These are phyloP conservation scores for Allium sativum DNA, from an alignment of 106 monocot species.

Conservation along the genomic window DNA sequence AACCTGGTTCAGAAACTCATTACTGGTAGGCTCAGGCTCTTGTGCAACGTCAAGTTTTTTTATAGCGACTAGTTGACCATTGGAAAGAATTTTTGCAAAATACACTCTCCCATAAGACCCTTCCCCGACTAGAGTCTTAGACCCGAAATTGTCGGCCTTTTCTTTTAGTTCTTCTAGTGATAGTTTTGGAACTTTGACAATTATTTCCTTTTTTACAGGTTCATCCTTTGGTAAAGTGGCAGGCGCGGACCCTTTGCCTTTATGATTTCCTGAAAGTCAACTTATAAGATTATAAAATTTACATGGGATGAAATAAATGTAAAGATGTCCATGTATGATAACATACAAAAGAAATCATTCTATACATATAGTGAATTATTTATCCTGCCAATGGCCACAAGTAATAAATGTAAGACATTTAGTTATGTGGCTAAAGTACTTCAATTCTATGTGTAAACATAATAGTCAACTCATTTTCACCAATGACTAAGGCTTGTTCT, in stretches of 20 bases:
- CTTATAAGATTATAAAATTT: too few species aligned
- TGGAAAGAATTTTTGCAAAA: conserved; percentile 35
- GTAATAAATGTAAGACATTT: too few species aligned
- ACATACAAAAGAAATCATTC: too few species aligned
- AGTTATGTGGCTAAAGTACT: too few species aligned
- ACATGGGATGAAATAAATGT: too few species aligned
- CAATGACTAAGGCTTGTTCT: too few species aligned
- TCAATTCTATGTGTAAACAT: too few species aligned
- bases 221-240: conserved; percentile 7
- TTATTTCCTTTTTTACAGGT: conserved; percentile 7
- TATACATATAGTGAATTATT: too few species aligned
- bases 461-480: too few species aligned
- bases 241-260: neutral
- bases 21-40: conserved; percentile 9
- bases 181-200: conserved; percentile 39
- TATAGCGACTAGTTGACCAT: conserved; percentile 23
- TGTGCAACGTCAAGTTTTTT: conserved; percentile 45
- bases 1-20: conserved; percentile 13
- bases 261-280: conserved; percentile 18
- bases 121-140: conserved; percentile 44
- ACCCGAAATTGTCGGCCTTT: conserved; percentile 42
- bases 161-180: conserved; percentile 43
- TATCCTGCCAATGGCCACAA: too few species aligned
- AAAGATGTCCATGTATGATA: too few species aligned
- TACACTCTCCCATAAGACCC: conserved; percentile 63